Conservation (phyloP, 352 stramenopile genomes). For the Sclerospora graminicola region DNA sequence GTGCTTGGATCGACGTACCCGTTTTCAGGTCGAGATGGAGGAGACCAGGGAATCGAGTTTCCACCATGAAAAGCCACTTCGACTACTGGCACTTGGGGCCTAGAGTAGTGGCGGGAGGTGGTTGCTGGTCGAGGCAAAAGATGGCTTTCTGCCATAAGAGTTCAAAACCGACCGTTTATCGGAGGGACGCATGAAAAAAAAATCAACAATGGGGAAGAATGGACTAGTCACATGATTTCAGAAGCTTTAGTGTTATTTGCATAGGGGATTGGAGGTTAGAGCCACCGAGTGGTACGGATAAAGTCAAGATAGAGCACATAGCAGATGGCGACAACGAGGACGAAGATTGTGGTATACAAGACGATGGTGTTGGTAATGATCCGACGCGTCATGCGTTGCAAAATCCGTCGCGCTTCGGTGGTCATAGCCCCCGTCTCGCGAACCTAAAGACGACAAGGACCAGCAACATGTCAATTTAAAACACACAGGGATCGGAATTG, state of each 20-base stretch:
- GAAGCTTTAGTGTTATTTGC: neutral
- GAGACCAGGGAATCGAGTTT: too few species aligned
- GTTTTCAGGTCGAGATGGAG: slow-evolving; percentile 17
- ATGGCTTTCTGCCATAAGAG: too few species aligned
- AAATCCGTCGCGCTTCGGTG: slow-evolving; percentile 46
- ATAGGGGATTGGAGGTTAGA: slow-evolving; percentile 5
- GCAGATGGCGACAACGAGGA: slow-evolving; percentile 57
- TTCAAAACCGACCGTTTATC: too few species aligned
- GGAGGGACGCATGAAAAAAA: too few species aligned
- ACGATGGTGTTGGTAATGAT: slow-evolving; percentile 74
- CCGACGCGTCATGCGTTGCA: slow-evolving; percentile 68
- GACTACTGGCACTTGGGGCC: too few species aligned
- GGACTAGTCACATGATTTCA: neutral
- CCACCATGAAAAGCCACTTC: too few species aligned
- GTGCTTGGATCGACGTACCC: slow-evolving; percentile 14
- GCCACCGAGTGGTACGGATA: slow-evolving; percentile 27
- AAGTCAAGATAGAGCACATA: slow-evolving; percentile 75
- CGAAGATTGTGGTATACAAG: slow-evolving; percentile 64
- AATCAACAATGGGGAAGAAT: neutral
- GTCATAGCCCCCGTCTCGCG: slow-evolving; percentile 64
- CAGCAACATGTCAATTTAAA: neutral
- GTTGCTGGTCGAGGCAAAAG: too few species aligned
- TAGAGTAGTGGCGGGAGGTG: too few species aligned
- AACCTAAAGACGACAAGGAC: slow-evolving; percentile 22
- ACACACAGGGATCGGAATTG: neutral